Conservation (phyloP, 1,284 basidiomycete genomes). For the Ceratobasidium sp. region DNA sequence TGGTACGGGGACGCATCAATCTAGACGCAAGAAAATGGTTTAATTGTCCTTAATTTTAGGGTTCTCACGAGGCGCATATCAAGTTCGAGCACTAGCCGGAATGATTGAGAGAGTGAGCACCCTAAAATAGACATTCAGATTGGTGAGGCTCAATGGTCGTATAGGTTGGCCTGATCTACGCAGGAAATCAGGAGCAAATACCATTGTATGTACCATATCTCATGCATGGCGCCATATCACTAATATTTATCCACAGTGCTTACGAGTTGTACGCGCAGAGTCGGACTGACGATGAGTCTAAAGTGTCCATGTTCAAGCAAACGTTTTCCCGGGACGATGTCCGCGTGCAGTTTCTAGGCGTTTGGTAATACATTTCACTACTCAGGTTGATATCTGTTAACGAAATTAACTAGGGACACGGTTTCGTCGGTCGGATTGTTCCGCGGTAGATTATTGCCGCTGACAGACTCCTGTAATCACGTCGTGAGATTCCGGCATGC, state of each 20-base stretch:
- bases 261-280: slow-evolving; percentile 54
- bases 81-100: slow-evolving; percentile 57
- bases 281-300: slow-evolving; percentile 9
- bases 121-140: neutral
- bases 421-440: slow-evolving; percentile 56
- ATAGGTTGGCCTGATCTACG: slow-evolving; percentile 54
- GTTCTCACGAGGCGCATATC: slow-evolving; percentile 62
- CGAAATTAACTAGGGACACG: slow-evolving; percentile 55
- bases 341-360: slow-evolving; percentile 56
- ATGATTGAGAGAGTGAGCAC: slow-evolving; percentile 57
- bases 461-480: slow-evolving; percentile 48
- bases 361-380: slow-evolving; percentile 50
- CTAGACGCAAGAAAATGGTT: neutral
- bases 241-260: slow-evolving; percentile 51
- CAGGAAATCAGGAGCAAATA: slow-evolving; percentile 55
- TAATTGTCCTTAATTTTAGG: slow-evolving; percentile 50
- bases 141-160: too few species aligned
- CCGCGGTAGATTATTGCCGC: slow-evolving; percentile 50
- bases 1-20: slow-evolving; percentile 23
- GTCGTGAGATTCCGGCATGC: slow-evolving; percentile 57
- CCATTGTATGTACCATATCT: slow-evolving; percentile 52
- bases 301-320: slow-evolving; percentile 53
- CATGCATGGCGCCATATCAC: slow-evolving; percentile 7
- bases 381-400: neutral
- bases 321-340: slow-evolving; percentile 55